Evolutionary conservation across 208 protist genomes (phyloP).

Genomic region (Trypanosoma scelopori): DNA sequence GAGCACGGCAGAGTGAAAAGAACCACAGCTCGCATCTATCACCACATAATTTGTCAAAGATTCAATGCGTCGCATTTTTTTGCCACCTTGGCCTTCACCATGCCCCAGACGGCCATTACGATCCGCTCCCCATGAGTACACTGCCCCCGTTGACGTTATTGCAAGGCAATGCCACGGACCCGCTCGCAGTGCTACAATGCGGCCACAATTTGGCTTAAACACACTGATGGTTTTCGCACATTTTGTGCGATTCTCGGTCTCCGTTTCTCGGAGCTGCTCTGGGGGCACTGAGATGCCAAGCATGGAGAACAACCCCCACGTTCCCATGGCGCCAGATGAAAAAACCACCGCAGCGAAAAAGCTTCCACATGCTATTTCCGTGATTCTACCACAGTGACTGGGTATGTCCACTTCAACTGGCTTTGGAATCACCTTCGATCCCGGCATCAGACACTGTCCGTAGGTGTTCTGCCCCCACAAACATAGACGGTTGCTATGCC

Average conservation of each 20-base stretch:
- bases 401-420: constrained; percentile 14
- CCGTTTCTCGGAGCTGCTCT: constrained; percentile 28
- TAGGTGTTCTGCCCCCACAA: constrained; percentile 74
- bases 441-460: constrained; percentile 60
- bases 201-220: constrained; percentile 17
- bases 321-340: constrained; percentile 46
- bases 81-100: constrained; percentile 37
- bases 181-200: constrained; percentile 33
- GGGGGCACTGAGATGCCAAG: constrained; percentile 35
- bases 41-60: constrained; percentile 37
- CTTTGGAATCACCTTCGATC: constrained; percentile 19
- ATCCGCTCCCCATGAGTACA: constrained; percentile 77
- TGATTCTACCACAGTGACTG: constrained; percentile 18
- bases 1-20: constrained; percentile 57
- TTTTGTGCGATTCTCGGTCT: constrained; percentile 28
- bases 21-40: constrained; percentile 61
- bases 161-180: constrained; percentile 64
- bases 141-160: constrained; percentile 45
- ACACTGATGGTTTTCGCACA: constrained; percentile 39
- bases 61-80: constrained; percentile 48
- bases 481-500: constrained; percentile 40
- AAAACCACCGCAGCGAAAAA: constrained; percentile 50
- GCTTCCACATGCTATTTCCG: constrained; percentile 56
- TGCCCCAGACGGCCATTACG: constrained; percentile 64
- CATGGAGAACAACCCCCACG: constrained; percentile 57